Conservation (phyloP, 371 early-diverging fungal species). For the Mucor lusitanicus region DNA sequence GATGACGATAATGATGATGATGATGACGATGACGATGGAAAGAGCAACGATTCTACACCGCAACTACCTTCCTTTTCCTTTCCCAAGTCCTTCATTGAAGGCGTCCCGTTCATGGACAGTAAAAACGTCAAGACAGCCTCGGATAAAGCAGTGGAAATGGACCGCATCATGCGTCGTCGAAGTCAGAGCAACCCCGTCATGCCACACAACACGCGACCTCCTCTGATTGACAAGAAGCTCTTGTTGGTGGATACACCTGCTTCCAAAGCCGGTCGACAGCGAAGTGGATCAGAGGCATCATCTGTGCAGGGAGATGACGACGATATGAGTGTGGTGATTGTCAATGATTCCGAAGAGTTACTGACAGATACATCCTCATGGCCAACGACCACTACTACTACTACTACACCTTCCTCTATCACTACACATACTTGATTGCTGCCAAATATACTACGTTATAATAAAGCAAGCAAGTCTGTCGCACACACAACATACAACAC, state of each 20-base stretch:
- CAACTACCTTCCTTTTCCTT: conserved; percentile 10
- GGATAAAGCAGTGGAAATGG: conserved; percentile 17
- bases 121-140: neutral
- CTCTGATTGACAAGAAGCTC: conserved; percentile 16
- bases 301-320: conserved; percentile 39
- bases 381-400: neutral
- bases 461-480: too few relatives aligned
- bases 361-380: neutral
- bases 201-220: conserved; percentile 11
- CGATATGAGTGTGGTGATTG: conserved; percentile 32
- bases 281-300: conserved; percentile 36
- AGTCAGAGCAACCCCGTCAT: conserved; percentile 35
- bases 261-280: conserved; percentile 6
- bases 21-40: neutral
- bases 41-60: neutral
- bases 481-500: too few relatives aligned
- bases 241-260: conserved; percentile 8
- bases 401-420: neutral
- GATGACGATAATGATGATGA: neutral
- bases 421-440: neutral
- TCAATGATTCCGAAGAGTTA: conserved; percentile 20
- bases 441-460: too few relatives aligned
- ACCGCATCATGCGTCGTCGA: conserved; percentile 29
- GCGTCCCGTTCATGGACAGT: neutral
- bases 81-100: conserved; percentile 9